Evolutionary conservation across 2,329 filamentous ascomycete species (phyloP).

Genomic region (Seiridium unicorne): DNA sequence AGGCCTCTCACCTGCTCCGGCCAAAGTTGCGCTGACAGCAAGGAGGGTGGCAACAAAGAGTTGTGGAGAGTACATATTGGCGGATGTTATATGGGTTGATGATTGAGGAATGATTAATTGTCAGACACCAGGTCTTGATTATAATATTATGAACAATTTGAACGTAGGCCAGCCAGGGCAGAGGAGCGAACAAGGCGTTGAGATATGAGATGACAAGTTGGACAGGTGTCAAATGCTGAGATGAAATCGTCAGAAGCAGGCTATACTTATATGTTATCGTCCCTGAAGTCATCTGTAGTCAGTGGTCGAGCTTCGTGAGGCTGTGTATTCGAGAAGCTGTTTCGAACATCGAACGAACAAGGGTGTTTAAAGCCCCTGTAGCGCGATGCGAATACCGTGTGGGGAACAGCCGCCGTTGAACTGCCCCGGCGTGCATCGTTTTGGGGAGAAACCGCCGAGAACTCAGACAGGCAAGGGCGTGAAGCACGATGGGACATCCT

Average conservation of each 20-base stretch:
- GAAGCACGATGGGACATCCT: background rate
- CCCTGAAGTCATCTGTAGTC: background rate
- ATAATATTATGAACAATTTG: background rate
- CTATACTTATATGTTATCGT: background rate
- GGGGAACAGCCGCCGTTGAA: background rate
- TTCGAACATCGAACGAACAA: slow-evolving; percentile 6
- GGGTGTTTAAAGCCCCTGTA: background rate
- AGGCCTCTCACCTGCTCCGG: slow-evolving; percentile 6
- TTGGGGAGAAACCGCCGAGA: background rate
- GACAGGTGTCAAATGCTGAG: background rate
- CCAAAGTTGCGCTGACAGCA: slow-evolving; percentile 2
- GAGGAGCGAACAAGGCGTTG: background rate
- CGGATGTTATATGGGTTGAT: background rate
- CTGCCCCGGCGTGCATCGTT: background rate
- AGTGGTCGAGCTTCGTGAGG: background rate
- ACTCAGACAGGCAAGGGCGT: slow-evolving; percentile 2
- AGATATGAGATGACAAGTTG: background rate
- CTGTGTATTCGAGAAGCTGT: slow-evolving; percentile 1
- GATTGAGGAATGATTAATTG: background rate
- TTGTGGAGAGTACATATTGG: slow-evolving; percentile 11
- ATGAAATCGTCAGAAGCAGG: background rate
- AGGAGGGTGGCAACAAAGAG: slow-evolving; percentile 5
- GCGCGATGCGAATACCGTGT: background rate
- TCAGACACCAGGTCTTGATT: background rate
- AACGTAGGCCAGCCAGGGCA: slow-evolving; percentile 2